Conservation (phyloP, 2,329 filamentous ascomycete genomes). For the Exophiala calicioides region DNA sequence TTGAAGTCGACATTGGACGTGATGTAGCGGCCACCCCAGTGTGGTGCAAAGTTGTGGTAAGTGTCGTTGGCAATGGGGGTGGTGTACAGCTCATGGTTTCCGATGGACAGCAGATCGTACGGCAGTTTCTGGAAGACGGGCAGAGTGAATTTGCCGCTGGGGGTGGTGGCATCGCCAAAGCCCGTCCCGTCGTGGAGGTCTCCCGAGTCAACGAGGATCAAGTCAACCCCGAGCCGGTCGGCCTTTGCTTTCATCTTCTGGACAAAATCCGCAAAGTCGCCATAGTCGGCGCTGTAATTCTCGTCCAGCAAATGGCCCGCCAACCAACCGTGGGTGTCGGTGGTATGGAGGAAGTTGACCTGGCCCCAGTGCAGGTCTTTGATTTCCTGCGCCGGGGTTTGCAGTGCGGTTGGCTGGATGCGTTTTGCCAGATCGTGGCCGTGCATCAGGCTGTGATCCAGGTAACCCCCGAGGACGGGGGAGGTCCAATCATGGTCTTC, state of each 20-base stretch:
- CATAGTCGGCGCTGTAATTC: constrained; percentile 74
- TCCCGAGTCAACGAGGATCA: constrained; percentile 61
- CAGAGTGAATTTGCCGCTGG: constrained; percentile 59
- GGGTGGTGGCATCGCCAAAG: constrained; percentile 60
- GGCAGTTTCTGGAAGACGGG: constrained; percentile 55
- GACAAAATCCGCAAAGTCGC: constrained; percentile 64
- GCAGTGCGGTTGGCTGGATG: constrained; percentile 27
- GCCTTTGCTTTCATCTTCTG: constrained; percentile 62
- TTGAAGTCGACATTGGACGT: constrained; percentile 55
- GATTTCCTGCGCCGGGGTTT: constrained; percentile 27
- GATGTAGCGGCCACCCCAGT: constrained; percentile 57
- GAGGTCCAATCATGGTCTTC: constrained; percentile 32
- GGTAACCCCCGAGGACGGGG: constrained; percentile 27
- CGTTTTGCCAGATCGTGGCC: constrained; percentile 27
- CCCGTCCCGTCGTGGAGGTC: constrained; percentile 69
- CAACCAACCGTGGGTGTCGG: constrained; percentile 94
- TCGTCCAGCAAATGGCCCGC: constrained; percentile 90
- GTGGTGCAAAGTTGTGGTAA: constrained; percentile 59
- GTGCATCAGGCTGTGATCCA: constrained; percentile 28
- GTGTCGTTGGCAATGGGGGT: constrained; percentile 63
- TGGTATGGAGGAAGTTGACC: constrained; percentile 73
- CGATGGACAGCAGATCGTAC: constrained; percentile 57
- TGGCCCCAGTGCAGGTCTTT: constrained; percentile 60
- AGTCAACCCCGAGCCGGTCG: constrained; percentile 57
- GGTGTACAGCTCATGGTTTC: constrained; percentile 68